These are phyloP conservation scores for Brassica rapa DNA, from an alignment of 345 rosid genomes.

Conservation along the genomic window DNA sequence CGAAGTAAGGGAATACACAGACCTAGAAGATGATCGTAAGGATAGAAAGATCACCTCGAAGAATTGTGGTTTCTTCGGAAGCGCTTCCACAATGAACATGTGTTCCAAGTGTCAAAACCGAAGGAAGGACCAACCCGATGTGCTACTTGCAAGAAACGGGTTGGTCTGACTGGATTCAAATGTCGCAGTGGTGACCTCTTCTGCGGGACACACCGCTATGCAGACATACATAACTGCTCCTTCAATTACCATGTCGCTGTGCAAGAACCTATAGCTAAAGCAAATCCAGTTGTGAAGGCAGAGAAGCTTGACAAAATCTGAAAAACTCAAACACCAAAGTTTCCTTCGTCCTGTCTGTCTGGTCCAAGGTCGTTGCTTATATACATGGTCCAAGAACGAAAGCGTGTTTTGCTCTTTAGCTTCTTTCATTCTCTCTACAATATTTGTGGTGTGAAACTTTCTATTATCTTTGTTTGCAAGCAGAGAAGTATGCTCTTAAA, in stretches of 20 bases:
- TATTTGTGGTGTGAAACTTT: constrained; percentile 35
- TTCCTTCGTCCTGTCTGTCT: constrained; percentile 29
- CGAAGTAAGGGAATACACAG: too few species aligned
- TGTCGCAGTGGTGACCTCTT: constrained; percentile 80
- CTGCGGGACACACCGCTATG: constrained; percentile 83
- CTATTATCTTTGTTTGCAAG: constrained; percentile 31
- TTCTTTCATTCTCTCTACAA: constrained; percentile 33
- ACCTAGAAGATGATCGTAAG: too few species aligned
- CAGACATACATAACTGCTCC: constrained; percentile 77
- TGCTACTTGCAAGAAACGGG: constrained; percentile 72
- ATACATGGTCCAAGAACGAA: constrained; percentile 7
- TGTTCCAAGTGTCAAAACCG: constrained; percentile 36
- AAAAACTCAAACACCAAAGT: constrained; percentile 23
- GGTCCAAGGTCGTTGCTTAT: constrained; percentile 18
- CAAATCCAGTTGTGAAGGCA: constrained; percentile 87
- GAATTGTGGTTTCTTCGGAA: too few species aligned
- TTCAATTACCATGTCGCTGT: constrained; percentile 79
- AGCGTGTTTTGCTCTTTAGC: constrained; percentile 30
- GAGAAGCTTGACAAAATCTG: constrained; percentile 91
- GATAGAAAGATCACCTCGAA: too few species aligned
- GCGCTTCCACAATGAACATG: too few species aligned
- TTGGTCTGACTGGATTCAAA: constrained; percentile 80
- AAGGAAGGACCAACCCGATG: constrained; percentile 83
- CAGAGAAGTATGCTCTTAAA: constrained; percentile 30
- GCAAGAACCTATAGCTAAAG: constrained; percentile 80